phyloP scores from a whole-genome alignment of 768 basidiomycete genomes.

The Hypsizygus marmoreus region DNA sequence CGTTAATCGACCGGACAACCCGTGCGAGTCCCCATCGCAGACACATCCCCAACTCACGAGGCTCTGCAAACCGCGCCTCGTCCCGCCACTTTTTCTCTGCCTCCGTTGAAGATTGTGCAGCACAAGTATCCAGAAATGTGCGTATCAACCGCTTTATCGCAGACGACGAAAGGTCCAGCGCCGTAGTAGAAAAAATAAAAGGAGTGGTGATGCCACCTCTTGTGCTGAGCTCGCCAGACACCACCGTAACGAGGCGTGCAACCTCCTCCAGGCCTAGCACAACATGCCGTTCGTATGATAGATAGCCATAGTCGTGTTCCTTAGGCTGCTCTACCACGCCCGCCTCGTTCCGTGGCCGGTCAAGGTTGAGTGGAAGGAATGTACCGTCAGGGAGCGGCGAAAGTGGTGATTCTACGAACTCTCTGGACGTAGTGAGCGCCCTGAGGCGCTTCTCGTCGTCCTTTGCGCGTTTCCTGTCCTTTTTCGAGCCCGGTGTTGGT shows the following conservation, averaged over 20 bases:
- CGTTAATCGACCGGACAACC: conserved; percentile 68
- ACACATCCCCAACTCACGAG: conserved; percentile 89
- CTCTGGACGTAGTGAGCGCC: conserved; percentile 31
- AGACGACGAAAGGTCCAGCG: conserved; percentile 80
- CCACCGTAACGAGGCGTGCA: conserved; percentile 66
- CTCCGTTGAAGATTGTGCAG: conserved; percentile 32
- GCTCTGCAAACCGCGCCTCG: conserved; percentile 81
- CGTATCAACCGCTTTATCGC: conserved; percentile 76
- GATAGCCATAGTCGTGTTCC: conserved; percentile 65
- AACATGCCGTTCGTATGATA: conserved; percentile 72
- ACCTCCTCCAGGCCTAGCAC: conserved; percentile 77
- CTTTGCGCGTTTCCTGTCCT: conserved; percentile 56
- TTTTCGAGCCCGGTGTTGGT: conserved; percentile 38
- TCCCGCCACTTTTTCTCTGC: conserved; percentile 68
- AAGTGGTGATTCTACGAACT: conserved; percentile 30
- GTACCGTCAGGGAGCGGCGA: conserved; percentile 50
- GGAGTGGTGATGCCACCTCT: conserved; percentile 85
- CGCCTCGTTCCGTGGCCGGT: conserved; percentile 42
- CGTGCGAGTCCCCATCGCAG: conserved; percentile 91
- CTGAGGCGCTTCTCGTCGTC: conserved; percentile 39
- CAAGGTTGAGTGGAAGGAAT: conserved; percentile 55
- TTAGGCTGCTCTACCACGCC: conserved; percentile 38
- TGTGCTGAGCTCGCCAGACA: conserved; percentile 68
- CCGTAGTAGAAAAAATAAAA: conserved; percentile 87
- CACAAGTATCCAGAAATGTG: conserved; percentile 75